Evolutionary conservation across 1,284 basidiomycete species (phyloP).

Genomic region (Pseudozyma hubeiensis): DNA sequence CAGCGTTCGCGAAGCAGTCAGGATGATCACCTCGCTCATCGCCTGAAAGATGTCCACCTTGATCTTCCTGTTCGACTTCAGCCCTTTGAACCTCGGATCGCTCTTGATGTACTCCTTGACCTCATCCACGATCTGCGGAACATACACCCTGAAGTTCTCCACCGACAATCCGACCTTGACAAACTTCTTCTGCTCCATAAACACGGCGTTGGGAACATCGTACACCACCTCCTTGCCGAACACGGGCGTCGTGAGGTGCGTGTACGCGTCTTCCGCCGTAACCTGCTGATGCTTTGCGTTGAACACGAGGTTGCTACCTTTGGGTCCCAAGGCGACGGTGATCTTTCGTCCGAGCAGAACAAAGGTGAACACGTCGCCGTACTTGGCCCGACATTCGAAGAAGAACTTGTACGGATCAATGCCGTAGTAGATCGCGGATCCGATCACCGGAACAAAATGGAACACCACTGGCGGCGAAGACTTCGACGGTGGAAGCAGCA

Average conservation of each 20-base stretch:
- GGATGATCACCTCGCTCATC: constrained; percentile 91
- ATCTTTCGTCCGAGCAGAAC: constrained; percentile 84
- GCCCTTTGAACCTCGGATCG: constrained; percentile 75
- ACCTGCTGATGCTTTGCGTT: constrained; percentile 92
- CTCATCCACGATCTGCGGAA: constrained; percentile 83
- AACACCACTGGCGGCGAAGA: constrained; percentile 80
- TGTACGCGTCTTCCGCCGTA: constrained; percentile 96
- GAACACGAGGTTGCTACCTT: constrained; percentile 93
- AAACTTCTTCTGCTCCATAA: constrained; percentile 99
- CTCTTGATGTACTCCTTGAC: constrained; percentile 46
- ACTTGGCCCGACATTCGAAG: constrained; percentile 81
- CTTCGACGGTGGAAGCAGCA: constrained; percentile 53
- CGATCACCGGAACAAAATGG: constrained; percentile 81
- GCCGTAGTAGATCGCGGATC: constrained; percentile 79
- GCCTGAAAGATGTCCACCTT: constrained; percentile 73
- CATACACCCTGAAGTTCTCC: constrained; percentile 91
- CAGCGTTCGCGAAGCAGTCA: constrained; percentile 90
- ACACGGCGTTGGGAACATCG: constrained; percentile 92
- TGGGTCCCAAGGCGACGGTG: constrained; percentile 89
- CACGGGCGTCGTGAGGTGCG: constrained; percentile 70
- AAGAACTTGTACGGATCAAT: constrained; percentile 84
- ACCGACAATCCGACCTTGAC: constrained; percentile 83
- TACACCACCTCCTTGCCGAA: constrained; percentile 99
- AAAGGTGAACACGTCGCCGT: constrained; percentile 83
- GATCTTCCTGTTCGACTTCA: constrained; percentile 34